These are phyloP conservation scores for Turritis glabra DNA, from an alignment of 345 rosid species.

Conservation along the genomic window DNA sequence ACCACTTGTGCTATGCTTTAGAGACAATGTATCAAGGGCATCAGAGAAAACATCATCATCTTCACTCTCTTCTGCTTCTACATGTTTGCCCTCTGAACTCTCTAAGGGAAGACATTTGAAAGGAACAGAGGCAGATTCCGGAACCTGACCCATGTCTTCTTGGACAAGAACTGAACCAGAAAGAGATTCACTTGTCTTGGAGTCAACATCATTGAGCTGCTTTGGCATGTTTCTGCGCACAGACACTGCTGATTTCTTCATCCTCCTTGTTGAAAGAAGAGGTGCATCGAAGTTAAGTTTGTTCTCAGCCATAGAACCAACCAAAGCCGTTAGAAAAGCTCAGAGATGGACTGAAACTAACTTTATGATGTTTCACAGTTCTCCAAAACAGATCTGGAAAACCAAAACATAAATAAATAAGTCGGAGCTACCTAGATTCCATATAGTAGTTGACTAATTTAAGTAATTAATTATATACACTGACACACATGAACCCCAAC, in stretches of 20 bases:
- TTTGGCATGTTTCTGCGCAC: constrained; percentile 38
- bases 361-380: constrained; percentile 30
- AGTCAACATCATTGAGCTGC: constrained; percentile 23
- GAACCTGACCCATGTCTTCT: constrained; percentile 55
- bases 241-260: constrained; percentile 43
- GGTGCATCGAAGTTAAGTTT: constrained; percentile 73
- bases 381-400: constrained; percentile 41
- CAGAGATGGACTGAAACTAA: background rate
- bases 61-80: constrained; percentile 28
- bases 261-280: constrained; percentile 69
- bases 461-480: constrained; percentile 13
- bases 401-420: background rate
- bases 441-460: constrained; percentile 12
- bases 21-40: constrained; percentile 69
- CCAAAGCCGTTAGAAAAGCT: constrained; percentile 26
- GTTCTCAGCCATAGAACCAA: constrained; percentile 58
- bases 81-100: constrained; percentile 31
- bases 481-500: constrained; percentile 32
- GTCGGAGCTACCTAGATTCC: constrained; percentile 33
- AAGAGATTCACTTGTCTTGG: constrained; percentile 34
- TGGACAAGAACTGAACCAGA: constrained; percentile 34
- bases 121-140: constrained; percentile 69
- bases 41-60: constrained; percentile 63
- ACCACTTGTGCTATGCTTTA: constrained; percentile 52
- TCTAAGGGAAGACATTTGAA: constrained; percentile 64